Evolutionary conservation across 2,329 filamentous ascomycete genomes (phyloP).

Genomic region (Grosmannia penicillata): DNA sequence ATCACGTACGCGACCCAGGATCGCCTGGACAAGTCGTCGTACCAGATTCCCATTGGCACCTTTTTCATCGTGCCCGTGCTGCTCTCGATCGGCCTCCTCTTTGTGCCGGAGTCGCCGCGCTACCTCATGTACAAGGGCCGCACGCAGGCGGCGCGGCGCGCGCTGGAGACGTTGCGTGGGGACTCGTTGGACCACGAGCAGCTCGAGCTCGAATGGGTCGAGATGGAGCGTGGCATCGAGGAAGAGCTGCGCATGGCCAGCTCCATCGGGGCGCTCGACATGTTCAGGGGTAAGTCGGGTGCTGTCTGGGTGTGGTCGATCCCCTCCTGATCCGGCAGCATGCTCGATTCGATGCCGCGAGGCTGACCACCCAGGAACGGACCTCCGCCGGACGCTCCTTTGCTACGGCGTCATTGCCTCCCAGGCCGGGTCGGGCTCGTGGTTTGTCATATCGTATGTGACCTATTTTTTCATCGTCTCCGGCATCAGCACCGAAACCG

Average conservation of each 20-base stretch:
- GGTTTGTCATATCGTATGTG: conserved; percentile 34
- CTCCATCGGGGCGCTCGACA: conserved; percentile 20
- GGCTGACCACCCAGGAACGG: no score
- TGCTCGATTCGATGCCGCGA: no score
- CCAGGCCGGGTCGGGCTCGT: conserved; percentile 28
- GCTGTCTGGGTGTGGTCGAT: neutral
- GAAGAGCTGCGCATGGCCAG: conserved; percentile 19
- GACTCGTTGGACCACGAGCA: conserved; percentile 16
- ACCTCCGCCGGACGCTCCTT: conserved; percentile 33
- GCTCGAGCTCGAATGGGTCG: conserved; percentile 23
- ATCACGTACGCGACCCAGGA: conserved; percentile 7
- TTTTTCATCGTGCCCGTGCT: conserved; percentile 10
- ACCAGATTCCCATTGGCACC: conserved; percentile 10
- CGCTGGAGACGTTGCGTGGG: conserved; percentile 17
- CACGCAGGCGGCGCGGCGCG: conserved; percentile 12
- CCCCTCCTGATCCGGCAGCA: neutral
- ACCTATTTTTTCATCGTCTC: conserved; percentile 32
- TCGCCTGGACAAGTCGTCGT: conserved; percentile 7
- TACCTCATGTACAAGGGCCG: conserved; percentile 23
- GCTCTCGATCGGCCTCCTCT: conserved; percentile 22
- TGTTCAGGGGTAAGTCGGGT: conserved; percentile 18
- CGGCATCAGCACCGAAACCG: conserved; percentile 22
- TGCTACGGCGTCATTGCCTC: conserved; percentile 31
- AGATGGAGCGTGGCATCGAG: conserved; percentile 23
- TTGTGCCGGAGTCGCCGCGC: conserved; percentile 30